Base-by-base conservation (phyloP, 73 alveolate species). In the Diophrys appendiculata region DNA sequence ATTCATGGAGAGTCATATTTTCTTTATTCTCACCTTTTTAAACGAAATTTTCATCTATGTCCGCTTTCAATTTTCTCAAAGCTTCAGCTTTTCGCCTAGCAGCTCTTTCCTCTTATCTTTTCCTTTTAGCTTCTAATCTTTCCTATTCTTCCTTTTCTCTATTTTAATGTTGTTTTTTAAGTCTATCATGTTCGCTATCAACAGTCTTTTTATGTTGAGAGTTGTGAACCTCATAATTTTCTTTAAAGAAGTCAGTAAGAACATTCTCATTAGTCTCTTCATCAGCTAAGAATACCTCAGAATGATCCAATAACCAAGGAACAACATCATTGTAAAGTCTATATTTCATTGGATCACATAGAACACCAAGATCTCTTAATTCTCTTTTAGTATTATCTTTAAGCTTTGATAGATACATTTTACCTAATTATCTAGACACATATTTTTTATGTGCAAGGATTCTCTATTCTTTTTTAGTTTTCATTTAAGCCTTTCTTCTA, bases 381-480 rank as follows among this genome's bases (percentile, higher is more conserved):
- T 69, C 83, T 67, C 43, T 74, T 11, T 76, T n/a, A 0, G 87
- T 78, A 72, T 80, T 88, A 3, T 73, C 22, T 68, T 69, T 82
- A 2, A 89, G 52, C 52, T 85, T 85, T 52, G 84, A 69, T 52
- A 91, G 75, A 80, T 56, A 88, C 55, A 74, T 78, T 81, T 91
- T 91, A 26, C 94, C 76, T 32, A 84, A 65, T 29, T 74, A 81
- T 65, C 95, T 78, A 23, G 90, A 78, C 35, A 84, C 74, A 81
- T 71, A 91, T 78, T 91, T 91, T 67, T 91, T 86, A 71, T 91
- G 97, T 25, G 89, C 91, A 11, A 82, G 83, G 64, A 73, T 77
- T 22, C 84, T 90, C 83, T 82, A 73, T 29, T 88, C 83, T 24
- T 83, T 78, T 24, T 91, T 70, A n/a, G 87, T 75, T 53, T 72